These are phyloP conservation scores for Gilbertella persicaria DNA, from an alignment of 371 early-diverging fungal genomes.

Conservation along the genomic window DNA sequence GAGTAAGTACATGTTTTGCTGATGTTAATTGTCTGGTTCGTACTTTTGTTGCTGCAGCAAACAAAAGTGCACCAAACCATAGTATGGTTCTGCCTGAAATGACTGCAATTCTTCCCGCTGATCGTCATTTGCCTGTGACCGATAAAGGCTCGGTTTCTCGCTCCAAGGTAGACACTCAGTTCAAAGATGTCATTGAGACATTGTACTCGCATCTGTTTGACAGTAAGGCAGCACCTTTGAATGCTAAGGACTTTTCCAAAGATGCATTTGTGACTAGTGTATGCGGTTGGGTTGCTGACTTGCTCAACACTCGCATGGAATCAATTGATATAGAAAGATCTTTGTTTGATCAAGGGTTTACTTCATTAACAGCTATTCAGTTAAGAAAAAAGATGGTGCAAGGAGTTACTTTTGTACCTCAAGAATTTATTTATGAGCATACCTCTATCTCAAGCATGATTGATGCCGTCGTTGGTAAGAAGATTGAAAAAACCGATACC, in stretches of 20 bases:
- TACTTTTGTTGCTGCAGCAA: conserved; percentile 28
- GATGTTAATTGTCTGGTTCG: conserved; percentile 8
- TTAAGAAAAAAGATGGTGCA: conserved; percentile 14
- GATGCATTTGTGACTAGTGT: not conserved
- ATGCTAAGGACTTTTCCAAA: not conserved
- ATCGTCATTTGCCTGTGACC: conserved; percentile 15
- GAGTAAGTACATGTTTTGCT: not conserved
- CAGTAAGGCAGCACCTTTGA: not conserved
- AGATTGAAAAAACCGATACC: not conserved
- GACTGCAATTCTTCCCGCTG: conserved; percentile 30
- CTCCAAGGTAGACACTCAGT: conserved; percentile 8
- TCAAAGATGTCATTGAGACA: conserved; percentile 12
- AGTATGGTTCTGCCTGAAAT: conserved; percentile 32
- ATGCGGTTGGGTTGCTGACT: not conserved
- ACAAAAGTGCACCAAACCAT: conserved; percentile 30
- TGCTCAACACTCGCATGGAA: not conserved
- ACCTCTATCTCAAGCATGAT: conserved; percentile 22
- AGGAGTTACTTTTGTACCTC: conserved; percentile 21
- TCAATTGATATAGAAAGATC: conserved; percentile 1
- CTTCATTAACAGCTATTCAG: conserved; percentile 15
- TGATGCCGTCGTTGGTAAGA: not conserved
- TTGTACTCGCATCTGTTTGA: conserved; percentile 20
- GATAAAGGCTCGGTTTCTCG: conserved; percentile 25
- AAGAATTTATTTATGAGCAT: conserved; percentile 33
- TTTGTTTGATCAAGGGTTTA: conserved; percentile 20